These are phyloP conservation scores for Ramularia collo-cygni DNA, from an alignment of 2,329 filamentous ascomycete genomes.

Conservation along the genomic window DNA sequence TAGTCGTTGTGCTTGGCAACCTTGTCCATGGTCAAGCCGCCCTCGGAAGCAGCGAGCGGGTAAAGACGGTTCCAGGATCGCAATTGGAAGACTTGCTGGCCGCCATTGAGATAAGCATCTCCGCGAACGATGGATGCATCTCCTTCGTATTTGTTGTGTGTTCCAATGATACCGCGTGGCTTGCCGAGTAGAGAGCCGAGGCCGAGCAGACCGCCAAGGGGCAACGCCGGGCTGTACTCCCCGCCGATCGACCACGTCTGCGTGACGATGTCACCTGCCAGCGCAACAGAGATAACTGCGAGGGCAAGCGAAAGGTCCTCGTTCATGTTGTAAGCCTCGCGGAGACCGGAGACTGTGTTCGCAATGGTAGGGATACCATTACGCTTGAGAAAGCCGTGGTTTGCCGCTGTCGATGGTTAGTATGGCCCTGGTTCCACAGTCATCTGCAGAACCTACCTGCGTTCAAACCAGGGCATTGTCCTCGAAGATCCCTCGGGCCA, in stretches of 20 bases:
- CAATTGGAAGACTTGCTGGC: constrained; percentile 14
- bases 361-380: constrained; percentile 4
- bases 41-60: constrained; percentile 2
- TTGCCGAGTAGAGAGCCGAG: constrained; percentile 5
- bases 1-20: constrained; percentile 3
- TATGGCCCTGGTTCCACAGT: neutral
- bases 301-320: constrained; percentile 6
- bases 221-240: constrained; percentile 5
- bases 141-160: constrained; percentile 31
- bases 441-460: constrained; percentile 6
- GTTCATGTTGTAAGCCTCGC: constrained; percentile 25
- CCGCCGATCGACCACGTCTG: constrained; percentile 17
- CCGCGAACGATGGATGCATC: constrained; percentile 28
- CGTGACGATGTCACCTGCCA: constrained; percentile 2
- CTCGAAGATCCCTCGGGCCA: constrained; percentile 17
- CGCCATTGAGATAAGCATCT: constrained; percentile 23
- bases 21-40: constrained; percentile 11
- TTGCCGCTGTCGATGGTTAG: constrained; percentile 1
- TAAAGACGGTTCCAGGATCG: constrained; percentile 12
- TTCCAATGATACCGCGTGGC: constrained; percentile 14
- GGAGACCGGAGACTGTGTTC: constrained; percentile 19
- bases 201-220: constrained; percentile 7
- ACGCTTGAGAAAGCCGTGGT: constrained; percentile 4
- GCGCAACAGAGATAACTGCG: constrained; percentile 4
- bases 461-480: constrained; percentile 24